These are phyloP conservation scores for Thalassiosira livingstoniorum DNA, from an alignment of 352 stramenopile genomes.

Conservation along the genomic window DNA sequence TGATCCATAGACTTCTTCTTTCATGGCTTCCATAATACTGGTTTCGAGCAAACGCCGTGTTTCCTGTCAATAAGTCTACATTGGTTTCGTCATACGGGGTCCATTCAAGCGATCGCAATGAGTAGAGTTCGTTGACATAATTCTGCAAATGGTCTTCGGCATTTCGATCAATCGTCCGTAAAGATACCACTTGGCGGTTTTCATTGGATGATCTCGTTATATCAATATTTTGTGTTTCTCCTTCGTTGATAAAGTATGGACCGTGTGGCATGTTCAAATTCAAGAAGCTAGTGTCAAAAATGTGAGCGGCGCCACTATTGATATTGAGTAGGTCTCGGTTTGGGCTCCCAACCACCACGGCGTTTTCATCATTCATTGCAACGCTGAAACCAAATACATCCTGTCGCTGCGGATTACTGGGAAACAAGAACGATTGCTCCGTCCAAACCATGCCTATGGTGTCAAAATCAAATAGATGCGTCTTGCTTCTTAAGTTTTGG, in stretches of 20 bases:
- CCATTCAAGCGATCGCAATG: constrained; percentile 61
- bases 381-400: constrained; percentile 89
- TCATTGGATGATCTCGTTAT: constrained; percentile 65
- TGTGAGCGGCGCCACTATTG: constrained; percentile 92
- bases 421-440: constrained; percentile 92
- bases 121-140: constrained; percentile 78
- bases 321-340: constrained; percentile 92
- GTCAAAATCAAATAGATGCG: constrained; percentile 84
- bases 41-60: constrained; percentile 88
- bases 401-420: constrained; percentile 90
- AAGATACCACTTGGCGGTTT: constrained; percentile 52
- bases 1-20: constrained; percentile 73
- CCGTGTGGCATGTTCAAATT: constrained; percentile 84
- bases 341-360: constrained; percentile 90
- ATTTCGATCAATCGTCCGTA: constrained; percentile 82
- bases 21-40: constrained; percentile 92
- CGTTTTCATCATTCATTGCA: constrained; percentile 86
- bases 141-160: constrained; percentile 86
- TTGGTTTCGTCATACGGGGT: constrained; percentile 71
- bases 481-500: constrained; percentile 68
- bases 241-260: constrained; percentile 90
- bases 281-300: constrained; percentile 92
- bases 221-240: constrained; percentile 85
- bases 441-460: constrained; percentile 82
- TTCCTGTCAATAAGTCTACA: constrained; percentile 86